Evolutionary conservation across 805 yeast genomes (phyloP), one percentile per base, ranked within the genome.

Genomic region (Saccharomyces eubayanus): DNA sequence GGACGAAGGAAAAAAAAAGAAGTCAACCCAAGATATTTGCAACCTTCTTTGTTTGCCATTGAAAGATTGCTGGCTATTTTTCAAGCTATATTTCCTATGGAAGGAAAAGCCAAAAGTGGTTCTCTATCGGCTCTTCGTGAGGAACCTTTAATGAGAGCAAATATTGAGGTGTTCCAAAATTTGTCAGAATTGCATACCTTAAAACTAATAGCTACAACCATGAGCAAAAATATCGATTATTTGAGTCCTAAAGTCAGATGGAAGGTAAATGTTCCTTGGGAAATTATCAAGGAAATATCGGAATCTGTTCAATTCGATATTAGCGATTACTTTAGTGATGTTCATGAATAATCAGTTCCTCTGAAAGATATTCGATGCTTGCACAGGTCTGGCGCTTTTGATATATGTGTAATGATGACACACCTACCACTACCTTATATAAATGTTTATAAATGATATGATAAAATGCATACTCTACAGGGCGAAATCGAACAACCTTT

Each of bases 41-140:
- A 84, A n/a, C 87, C 96, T 0, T 81, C 84, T 29, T 71, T 81
- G 31, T 90, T 90, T 67, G 87, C 84, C 36, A 66, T 89, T 48
- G 97, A 91, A 65, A 75, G 97, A 54, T 64, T 89, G 65, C 70
- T 87, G 55, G 96, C 97, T 0, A 87, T 91, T 27, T 74, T 87
- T 40, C 85, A 85, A 46, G 84, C 95, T 0, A 81, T 90, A 12
- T 81, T 80, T 62, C 78, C 74, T 6, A 67, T 75, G 2, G 73
- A 75, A 6, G 53, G 52, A 66, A 53, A 60, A 62, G 50, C 56
- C 8, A 48, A 55, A 21, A 50, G 53, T 21, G 67, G 67, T 16
- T 57, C 67, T 2, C 46, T 64, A 41, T 56, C 59, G 2, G 51
- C 61, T 1, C 48, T 65, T 5, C 48, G 56, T 12, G 60, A 62